Evolutionary conservation across 179 eudicot genomes (phyloP).

Genomic region (Silene noctiflora): DNA sequence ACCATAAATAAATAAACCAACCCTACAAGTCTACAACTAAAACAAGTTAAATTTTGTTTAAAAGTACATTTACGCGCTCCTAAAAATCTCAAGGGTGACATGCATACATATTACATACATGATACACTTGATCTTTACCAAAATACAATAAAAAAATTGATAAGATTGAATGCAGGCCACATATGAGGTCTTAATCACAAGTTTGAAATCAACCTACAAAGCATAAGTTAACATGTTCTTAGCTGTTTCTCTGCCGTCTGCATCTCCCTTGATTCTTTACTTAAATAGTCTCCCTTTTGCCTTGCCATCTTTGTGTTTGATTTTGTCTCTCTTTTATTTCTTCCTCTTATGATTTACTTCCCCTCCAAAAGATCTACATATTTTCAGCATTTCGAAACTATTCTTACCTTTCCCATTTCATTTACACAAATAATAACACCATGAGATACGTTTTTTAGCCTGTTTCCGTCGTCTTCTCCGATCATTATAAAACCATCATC

Average conservation of each 20-base stretch:
- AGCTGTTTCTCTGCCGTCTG: slow-evolving; percentile 20
- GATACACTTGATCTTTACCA: neutral
- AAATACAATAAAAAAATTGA: neutral
- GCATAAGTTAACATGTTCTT: slow-evolving; percentile 28
- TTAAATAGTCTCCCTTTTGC: neutral
- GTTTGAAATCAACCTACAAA: neutral
- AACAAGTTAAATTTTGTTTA: too few relatives aligned
- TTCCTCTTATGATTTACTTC: neutral
- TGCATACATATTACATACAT: neutral
- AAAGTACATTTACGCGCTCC: too few relatives aligned
- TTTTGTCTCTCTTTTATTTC: neutral
- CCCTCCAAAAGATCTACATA: neutral
- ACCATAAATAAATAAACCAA: too few relatives aligned
- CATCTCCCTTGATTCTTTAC: slow-evolving; percentile 16
- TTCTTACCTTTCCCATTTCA: too few relatives aligned
- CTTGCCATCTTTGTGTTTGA: slow-evolving; percentile 16
- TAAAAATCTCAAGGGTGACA: too few relatives aligned
- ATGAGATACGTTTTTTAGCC: too few relatives aligned
- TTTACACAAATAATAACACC: too few relatives aligned
- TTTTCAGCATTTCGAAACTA: too few relatives aligned
- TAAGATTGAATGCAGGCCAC: slow-evolving; percentile 19
- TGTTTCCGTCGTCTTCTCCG: too few relatives aligned
- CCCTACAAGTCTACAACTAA: too few relatives aligned
- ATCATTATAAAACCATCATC: too few relatives aligned
- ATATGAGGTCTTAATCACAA: slow-evolving; percentile 6